Evolutionary conservation across 2,329 filamentous ascomycete genomes (phyloP).

Genomic region (Passalora sequoiae): DNA sequence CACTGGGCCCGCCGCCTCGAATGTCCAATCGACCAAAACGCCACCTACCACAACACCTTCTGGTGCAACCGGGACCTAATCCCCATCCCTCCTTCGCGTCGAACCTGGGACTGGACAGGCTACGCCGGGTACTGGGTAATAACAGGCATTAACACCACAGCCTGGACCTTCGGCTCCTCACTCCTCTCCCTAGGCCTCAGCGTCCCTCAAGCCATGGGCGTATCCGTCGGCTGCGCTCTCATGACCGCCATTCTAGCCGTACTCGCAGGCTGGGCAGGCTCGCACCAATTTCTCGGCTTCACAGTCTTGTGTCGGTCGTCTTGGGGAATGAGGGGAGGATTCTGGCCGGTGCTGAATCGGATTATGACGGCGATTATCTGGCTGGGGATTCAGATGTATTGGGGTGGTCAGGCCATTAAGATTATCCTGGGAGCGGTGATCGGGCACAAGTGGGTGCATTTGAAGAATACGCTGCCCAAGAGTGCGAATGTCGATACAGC

Average conservation of each 20-base stretch:
- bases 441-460: conserved; percentile 7
- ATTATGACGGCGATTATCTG: conserved; percentile 25
- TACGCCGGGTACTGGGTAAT: conserved; percentile 19
- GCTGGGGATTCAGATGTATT: conserved; percentile 24
- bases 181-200: conserved; percentile 13
- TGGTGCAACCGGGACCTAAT: conserved; percentile 17
- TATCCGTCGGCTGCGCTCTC: conserved; percentile 33
- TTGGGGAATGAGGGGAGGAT: conserved; percentile 22
- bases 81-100: conserved; percentile 9
- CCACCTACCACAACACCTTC: conserved; percentile 16
- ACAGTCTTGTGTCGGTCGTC: conserved; percentile 29
- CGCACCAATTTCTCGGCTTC: conserved; percentile 34
- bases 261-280: conserved; percentile 34
- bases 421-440: conserved; percentile 18
- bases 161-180: conserved; percentile 13
- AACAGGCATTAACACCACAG: conserved; percentile 17
- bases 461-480: conserved; percentile 15
- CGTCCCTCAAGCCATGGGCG: conserved; percentile 26
- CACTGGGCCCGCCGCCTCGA: conserved; percentile 13
- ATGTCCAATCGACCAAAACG: conserved; percentile 12
- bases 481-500: conserved; percentile 16
- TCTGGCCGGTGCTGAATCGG: conserved; percentile 24
- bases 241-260: conserved; percentile 33
- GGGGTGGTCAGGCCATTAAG: conserved; percentile 17
- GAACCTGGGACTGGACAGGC: conserved; percentile 20